Evolutionary conservation across 192 early-diverging fungal genomes (phyloP).

Genomic region (Piromyces finnis): DNA sequence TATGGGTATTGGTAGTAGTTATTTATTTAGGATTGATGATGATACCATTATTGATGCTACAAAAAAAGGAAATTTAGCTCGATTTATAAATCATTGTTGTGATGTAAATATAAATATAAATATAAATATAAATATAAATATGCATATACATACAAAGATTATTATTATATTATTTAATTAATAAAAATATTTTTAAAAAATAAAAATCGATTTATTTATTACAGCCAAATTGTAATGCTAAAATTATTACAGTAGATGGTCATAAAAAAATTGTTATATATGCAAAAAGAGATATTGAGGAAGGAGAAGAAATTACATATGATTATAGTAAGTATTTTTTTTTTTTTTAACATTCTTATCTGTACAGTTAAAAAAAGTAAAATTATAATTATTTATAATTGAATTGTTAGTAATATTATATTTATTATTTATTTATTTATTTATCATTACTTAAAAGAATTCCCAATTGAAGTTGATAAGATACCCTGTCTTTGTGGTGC

Average conservation of each 20-base stretch:
- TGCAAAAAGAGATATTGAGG: constrained; percentile 80
- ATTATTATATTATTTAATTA: too few relatives aligned
- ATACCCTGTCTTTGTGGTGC: constrained; percentile 96
- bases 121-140: too few relatives aligned
- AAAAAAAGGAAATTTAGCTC: constrained; percentile 87
- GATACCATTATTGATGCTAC: constrained; percentile 96
- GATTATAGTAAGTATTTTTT: constrained; percentile 56
- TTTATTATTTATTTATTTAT: too few relatives aligned
- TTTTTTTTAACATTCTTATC: too few relatives aligned
- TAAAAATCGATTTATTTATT: neutral
- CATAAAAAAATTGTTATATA: constrained; percentile 97
- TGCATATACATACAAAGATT: too few relatives aligned
- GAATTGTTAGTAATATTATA: neutral
- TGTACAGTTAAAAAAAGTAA: too few relatives aligned
- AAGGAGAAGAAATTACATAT: constrained; percentile 96
- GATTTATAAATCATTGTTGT: constrained; percentile 98
- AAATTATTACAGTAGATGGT: constrained; percentile 78
- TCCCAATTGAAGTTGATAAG: constrained; percentile 79
- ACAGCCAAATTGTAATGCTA: constrained; percentile 95
- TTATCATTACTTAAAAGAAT: constrained; percentile 7
- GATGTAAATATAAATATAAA: constrained; percentile 26
- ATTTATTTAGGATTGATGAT: constrained; percentile 90
- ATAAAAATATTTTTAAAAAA: too few relatives aligned
- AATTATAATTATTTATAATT: too few relatives aligned
- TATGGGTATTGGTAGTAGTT: constrained; percentile 81